phyloP scores from a whole-genome alignment of 371 early-diverging fungal genomes.

The Homolaphlyctis polyrhiza region DNA sequence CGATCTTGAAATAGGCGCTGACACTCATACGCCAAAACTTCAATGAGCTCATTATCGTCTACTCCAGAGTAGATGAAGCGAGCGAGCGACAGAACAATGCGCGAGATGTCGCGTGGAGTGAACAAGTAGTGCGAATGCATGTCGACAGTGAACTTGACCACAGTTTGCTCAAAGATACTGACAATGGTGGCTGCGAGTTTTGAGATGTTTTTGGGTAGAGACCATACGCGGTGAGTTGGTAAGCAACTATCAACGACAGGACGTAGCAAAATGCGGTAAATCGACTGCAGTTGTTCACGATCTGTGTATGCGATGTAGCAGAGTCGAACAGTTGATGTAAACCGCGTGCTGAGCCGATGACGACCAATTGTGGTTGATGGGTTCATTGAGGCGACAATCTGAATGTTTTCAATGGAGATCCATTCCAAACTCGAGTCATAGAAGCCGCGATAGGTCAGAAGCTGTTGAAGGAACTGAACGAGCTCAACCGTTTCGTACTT shows the following conservation, averaged over 20 bases:
- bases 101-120: conserved; percentile 43
- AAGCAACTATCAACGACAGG: conserved; percentile 21
- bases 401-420: conserved; percentile 46
- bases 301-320: conserved; percentile 36
- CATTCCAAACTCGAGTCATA: conserved; percentile 45
- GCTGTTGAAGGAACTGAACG: conserved; percentile 45
- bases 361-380: conserved; percentile 34
- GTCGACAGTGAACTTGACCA: conserved; percentile 38
- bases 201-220: conserved; percentile 29
- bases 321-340: conserved; percentile 36
- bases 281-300: conserved; percentile 30
- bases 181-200: conserved; percentile 37
- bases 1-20: conserved; percentile 39
- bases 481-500: conserved; percentile 49
- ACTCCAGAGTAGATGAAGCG: conserved; percentile 24
- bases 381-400: conserved; percentile 51
- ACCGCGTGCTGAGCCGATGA: conserved; percentile 37
- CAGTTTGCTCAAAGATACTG: conserved; percentile 30
- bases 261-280: conserved; percentile 28
- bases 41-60: conserved; percentile 33
- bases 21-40: conserved; percentile 35
- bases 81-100: conserved; percentile 29
- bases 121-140: conserved; percentile 39
- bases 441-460: conserved; percentile 48
- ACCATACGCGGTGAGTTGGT: conserved; percentile 31